Percentiles rank a stretch among this genome's conserved stretches.
These are phyloP conservation scores for Aspergillus baeticus DNA, from an alignment of 495 filamentous ascomycete species.

Conservation along the genomic window DNA sequence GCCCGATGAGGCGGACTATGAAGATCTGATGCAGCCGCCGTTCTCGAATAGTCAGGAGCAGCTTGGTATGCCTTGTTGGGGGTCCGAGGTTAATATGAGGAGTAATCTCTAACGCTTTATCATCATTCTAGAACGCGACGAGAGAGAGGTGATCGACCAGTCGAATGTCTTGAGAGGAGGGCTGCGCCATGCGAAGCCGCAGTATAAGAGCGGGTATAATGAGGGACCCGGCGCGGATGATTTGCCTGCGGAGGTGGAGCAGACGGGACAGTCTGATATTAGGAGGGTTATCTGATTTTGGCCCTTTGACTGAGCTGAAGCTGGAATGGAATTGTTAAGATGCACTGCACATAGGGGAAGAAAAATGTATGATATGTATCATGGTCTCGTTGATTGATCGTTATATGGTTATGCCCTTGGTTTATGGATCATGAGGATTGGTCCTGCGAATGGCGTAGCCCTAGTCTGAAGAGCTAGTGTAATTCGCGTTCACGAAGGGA, in stretches of 20 bases:
- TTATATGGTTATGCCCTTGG: no score
- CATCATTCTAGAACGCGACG: conserved; percentile 26
- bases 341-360: background rate
- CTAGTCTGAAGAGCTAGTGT: no score
- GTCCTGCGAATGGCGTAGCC: no score
- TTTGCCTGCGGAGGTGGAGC: conserved; percentile 16
- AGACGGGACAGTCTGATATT: background rate
- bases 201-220: conserved; percentile 21
- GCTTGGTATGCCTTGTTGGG: conserved; percentile 17
- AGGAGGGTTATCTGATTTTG: background rate
- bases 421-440: no score
- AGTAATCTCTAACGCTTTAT: no score
- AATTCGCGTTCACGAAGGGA: no score
- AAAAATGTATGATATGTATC: background rate
- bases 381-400: no score
- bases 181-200: conserved; percentile 29
- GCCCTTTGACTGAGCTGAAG: background rate
- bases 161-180: conserved; percentile 25
- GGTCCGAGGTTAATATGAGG: no score
- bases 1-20: conserved; percentile 13
- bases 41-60: conserved; percentile 24
- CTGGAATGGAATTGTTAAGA: background rate
- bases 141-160: conserved; percentile 24
- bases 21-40: conserved; percentile 26
- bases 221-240: conserved; percentile 33